Conservation (phyloP, 164 flowering plant species). For the Nymphaea thermarum region DNA sequence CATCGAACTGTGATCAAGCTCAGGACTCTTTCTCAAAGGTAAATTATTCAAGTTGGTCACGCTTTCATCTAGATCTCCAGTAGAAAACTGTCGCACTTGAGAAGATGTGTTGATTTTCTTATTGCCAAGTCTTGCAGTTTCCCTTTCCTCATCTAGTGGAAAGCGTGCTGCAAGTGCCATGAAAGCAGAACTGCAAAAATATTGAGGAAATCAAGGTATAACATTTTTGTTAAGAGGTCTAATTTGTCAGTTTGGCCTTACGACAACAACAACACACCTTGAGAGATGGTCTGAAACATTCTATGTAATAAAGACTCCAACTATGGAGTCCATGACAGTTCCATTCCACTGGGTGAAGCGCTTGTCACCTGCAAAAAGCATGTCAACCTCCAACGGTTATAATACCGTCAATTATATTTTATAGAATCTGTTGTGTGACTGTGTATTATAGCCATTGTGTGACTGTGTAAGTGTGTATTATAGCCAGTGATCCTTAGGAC, state of each 20-base stretch:
- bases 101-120: constrained; percentile 8
- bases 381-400: no score
- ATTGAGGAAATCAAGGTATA: no score
- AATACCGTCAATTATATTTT: no score
- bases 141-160: constrained; percentile 18
- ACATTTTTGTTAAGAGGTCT: no score
- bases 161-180: constrained; percentile 44
- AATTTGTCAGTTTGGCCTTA: no score
- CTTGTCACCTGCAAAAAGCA: constrained; percentile 35
- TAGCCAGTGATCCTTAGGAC: no score
- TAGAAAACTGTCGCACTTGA: constrained; percentile 19
- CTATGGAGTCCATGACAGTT: constrained; percentile 56
- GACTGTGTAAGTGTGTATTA: no score
- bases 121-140: neutral
- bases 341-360: constrained; percentile 49
- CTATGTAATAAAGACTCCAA: constrained; percentile 59
- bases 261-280: constrained; percentile 26
- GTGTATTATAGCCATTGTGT: no score
- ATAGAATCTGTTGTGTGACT: no score
- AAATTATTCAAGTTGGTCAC: neutral
- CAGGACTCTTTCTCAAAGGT: neutral
- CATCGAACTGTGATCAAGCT: neutral
- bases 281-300: constrained; percentile 60
- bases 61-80: constrained; percentile 4
- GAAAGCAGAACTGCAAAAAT: constrained; percentile 41